Evolutionary conservation across 148 eudicot genomes (phyloP), one percentile per base, ranked within the genome.

Genomic region (Chenopodium suecicum): DNA sequence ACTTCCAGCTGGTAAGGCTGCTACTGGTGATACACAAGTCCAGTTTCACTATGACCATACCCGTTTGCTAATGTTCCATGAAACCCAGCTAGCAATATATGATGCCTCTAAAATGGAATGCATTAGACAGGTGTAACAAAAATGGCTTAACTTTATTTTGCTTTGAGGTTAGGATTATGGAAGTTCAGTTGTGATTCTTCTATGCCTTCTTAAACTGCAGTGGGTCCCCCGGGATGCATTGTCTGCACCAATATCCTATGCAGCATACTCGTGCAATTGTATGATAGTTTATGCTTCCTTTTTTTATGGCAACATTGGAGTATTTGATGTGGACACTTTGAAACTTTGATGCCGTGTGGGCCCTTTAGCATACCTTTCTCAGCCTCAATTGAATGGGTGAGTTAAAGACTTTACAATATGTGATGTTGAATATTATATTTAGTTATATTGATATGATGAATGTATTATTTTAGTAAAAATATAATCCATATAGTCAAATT

Each of bases 51-150:
- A 88, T 31, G 96, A 94, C 82, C 93, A 92, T 83, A 81, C 90
- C 50, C 97, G 91, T 60, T 79, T 94, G 83, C 85, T 94, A 77
- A 94, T 94, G 71, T 88, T 90, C 81, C 97, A 94, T 82, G 97
- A 94, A 85, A 91, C 93, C n/a, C 97, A 91, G 86, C 84, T 94
- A 46, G 97, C 97, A 77, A 80, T 94, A 83, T 94, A 92, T 84
- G 97, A 94, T 85, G 94, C 91, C 71, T 89, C 94, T 73, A 92
- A 94, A 88, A 92, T 94, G 94, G 96, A 92, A 29, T 90, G 93
- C 82, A 86, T 92, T 66, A 90, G 86, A 46, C 93, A 92, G 93
- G 96, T 91, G 86, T 9, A 34, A 46, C 17, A 47, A 64, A 9
- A 2, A 5, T 32, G 37, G 75, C n/a, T 60, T 4, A 52, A 56